phyloP scores from a whole-genome alignment of 2,329 filamentous ascomycete species.

The Hawksworthiomyces lignivorus region DNA sequence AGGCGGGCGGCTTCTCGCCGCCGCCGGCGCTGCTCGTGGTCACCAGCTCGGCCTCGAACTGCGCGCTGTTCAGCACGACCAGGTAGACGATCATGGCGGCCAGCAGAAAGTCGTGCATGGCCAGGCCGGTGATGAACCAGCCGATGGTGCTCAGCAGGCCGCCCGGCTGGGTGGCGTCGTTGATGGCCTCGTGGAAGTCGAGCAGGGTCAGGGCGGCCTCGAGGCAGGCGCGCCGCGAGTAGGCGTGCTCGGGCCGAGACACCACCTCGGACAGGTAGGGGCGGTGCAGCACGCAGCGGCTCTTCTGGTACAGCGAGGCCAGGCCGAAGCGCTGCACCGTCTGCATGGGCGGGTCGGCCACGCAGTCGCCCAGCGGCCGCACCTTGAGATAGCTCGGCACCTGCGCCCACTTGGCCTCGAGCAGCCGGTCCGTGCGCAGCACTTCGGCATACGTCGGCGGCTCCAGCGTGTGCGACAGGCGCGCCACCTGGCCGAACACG shows the following conservation, averaged over 20 bases:
- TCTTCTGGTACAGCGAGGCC: constrained; percentile 45
- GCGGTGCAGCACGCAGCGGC: constrained; percentile 47
- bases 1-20: constrained; percentile 23
- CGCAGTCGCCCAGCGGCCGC: constrained; percentile 38
- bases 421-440: constrained; percentile 36
- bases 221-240: constrained; percentile 44
- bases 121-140: constrained; percentile 51
- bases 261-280: constrained; percentile 37
- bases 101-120: constrained; percentile 54
- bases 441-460: constrained; percentile 42
- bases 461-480: constrained; percentile 40
- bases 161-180: constrained; percentile 43
- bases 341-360: constrained; percentile 38
- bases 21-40: constrained; percentile 24
- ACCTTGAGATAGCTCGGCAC: constrained; percentile 43
- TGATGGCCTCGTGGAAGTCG: constrained; percentile 38
- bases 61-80: constrained; percentile 33
- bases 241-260: constrained; percentile 37
- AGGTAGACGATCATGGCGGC: constrained; percentile 55
- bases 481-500: constrained; percentile 42
- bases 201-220: constrained; percentile 42
- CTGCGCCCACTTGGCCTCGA: constrained; percentile 36
- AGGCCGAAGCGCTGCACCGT: constrained; percentile 48
- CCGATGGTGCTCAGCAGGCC: constrained; percentile 42
- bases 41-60: constrained; percentile 13